These are phyloP conservation scores for Penicillium angulare DNA, from an alignment of 495 filamentous ascomycete genomes.

Conservation along the genomic window DNA sequence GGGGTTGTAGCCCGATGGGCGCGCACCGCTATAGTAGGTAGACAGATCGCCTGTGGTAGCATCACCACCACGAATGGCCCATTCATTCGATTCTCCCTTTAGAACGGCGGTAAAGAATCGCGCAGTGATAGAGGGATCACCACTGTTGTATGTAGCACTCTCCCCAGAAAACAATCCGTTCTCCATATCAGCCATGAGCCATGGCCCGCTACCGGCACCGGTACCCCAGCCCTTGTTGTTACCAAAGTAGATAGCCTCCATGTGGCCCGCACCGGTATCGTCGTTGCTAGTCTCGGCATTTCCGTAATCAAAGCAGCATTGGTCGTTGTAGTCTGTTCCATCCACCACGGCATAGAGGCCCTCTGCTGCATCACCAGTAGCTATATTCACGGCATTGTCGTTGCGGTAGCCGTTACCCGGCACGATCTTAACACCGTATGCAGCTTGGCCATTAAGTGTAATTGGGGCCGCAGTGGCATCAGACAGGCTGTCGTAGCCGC, in stretches of 20 bases:
- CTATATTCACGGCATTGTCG: constrained; percentile 46
- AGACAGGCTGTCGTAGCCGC: constrained; percentile 54
- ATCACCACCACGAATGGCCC: constrained; percentile 54
- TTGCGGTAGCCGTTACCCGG: constrained; percentile 56
- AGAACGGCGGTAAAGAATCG: constrained; percentile 52
- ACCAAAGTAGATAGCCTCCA: constrained; percentile 62
- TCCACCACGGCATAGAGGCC: constrained; percentile 60
- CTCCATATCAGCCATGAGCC: constrained; percentile 62
- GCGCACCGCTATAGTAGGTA: constrained; percentile 53
- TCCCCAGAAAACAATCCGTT: constrained; percentile 55
- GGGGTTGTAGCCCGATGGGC: constrained; percentile 54
- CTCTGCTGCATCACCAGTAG: constrained; percentile 51
- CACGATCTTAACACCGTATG: constrained; percentile 55
- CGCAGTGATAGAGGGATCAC: constrained; percentile 43
- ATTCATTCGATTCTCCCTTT: constrained; percentile 50
- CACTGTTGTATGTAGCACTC: constrained; percentile 36
- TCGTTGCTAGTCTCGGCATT: constrained; percentile 53
- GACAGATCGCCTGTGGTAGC: constrained; percentile 51
- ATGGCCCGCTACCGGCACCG: constrained; percentile 50
- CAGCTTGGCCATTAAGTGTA: constrained; percentile 54
- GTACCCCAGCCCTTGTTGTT: constrained; percentile 42
- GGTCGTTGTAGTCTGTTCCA: constrained; percentile 55
- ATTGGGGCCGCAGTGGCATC: constrained; percentile 54
- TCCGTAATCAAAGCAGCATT: constrained; percentile 61
- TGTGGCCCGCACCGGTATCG: constrained; percentile 56